Evolutionary conservation across 805 yeast species (phyloP).

Genomic region (Lachancea thermotolerans): DNA sequence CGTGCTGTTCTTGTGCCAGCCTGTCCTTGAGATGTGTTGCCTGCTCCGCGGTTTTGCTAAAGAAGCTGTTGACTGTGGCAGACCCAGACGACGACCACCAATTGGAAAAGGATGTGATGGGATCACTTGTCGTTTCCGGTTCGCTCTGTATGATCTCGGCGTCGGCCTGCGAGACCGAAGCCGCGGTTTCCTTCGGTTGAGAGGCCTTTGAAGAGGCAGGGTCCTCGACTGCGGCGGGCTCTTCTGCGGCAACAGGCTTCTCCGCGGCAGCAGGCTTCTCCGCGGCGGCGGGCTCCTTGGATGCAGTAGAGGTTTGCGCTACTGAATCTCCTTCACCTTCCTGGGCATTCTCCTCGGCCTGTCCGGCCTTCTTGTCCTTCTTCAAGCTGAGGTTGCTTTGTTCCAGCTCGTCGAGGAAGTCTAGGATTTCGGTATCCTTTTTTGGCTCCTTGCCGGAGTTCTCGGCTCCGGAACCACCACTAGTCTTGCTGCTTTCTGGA

Average conservation of each 20-base stretch:
- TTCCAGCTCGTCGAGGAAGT: conserved; percentile 59
- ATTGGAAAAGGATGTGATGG: conserved; percentile 55
- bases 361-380: conserved; percentile 7
- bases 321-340: too few species aligned
- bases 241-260: conserved; percentile 1
- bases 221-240: conserved; percentile 13
- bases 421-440: conserved; percentile 34
- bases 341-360: background rate
- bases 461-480: conserved; percentile 39
- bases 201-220: background rate
- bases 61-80: conserved; percentile 53
- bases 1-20: conserved; percentile 32
- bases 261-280: conserved; percentile 5
- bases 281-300: background rate
- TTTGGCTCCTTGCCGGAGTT: conserved; percentile 21
- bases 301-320: too few species aligned
- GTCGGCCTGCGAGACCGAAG: conserved; percentile 6
- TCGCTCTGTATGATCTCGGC: conserved; percentile 22
- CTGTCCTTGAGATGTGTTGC: conserved; percentile 36
- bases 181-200: too few species aligned
- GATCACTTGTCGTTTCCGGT: conserved; percentile 39
- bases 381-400: conserved; percentile 44
- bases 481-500: conserved; percentile 38
- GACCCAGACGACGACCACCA: conserved; percentile 78
- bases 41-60: conserved; percentile 54